Evolutionary conservation across 1,284 basidiomycete species (phyloP), one percentile per base, ranked within the genome.

Genomic region (Earliella scabrosa): DNA sequence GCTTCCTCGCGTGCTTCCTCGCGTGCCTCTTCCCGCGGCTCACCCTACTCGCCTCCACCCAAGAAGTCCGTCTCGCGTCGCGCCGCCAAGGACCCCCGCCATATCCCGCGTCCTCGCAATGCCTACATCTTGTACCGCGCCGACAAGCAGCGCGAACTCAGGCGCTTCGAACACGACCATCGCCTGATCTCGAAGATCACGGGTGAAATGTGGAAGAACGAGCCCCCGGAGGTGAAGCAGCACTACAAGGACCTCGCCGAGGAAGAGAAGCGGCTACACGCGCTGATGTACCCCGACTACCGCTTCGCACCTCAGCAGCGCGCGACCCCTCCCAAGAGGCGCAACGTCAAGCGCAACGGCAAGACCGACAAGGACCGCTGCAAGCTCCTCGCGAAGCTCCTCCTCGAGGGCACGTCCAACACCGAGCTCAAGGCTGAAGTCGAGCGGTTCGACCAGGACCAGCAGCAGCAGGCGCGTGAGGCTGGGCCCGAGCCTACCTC

Each of bases 41-140:
- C 55, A n/a, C 23, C 45, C 41, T 23, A 20, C n/a, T 44, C 47
- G 29, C 48, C 54, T 0, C 13, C 18, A 39, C 44, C 27, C 16
- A 47, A 49, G 24, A 47, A 47, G 29, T 35, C 45, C 31, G 32
- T 40, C 13, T 53, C 54, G 5, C 61, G 58, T 18, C 55, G 58
- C 18, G 43, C 26, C 14, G 44, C 48, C 21, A 63, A 63, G 55
- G 45, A 51, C 7, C 60, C 67, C 4, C 77, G 74, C 16, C 90
- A 93, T 69, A 82, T 95, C 56, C 88, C 90, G 29, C 86, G 93
- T 3, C 92, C 93, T 0, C 82, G 86, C 20, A 95, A 95, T 69
- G 88, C 92, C 1, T 96, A 95, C 75, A 93, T 95, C 62, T 81
- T 94, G 64, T 95, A 91, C 72, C 83, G 93, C 29, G 87, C 82